Evolutionary conservation across 2,329 filamentous ascomycete genomes (phyloP).

Genomic region (Aspergillus chevalieri): DNA sequence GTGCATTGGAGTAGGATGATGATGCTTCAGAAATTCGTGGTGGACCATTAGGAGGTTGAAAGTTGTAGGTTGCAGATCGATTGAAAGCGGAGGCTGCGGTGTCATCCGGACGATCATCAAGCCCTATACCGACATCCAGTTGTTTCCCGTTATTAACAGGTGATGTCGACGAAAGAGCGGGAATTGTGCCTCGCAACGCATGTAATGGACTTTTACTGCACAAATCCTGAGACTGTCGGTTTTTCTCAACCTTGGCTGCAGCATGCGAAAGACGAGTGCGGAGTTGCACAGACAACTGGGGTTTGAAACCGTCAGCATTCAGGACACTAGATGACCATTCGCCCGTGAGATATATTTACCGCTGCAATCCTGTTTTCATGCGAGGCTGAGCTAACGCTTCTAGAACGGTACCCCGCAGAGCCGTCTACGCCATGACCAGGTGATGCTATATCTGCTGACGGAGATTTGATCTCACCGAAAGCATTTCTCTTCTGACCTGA

Average conservation of each 20-base stretch:
- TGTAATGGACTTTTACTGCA: slow-evolving; percentile 72
- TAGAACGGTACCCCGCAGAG: slow-evolving; percentile 51
- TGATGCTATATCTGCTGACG: slow-evolving; percentile 8
- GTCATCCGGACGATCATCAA: slow-evolving; percentile 18
- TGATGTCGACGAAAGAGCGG: slow-evolving; percentile 20
- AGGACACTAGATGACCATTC: slow-evolving; percentile 4
- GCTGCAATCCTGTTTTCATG: slow-evolving; percentile 69
- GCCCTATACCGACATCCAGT: slow-evolving; percentile 45
- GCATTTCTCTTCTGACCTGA: slow-evolving; percentile 66
- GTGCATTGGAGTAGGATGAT: slow-evolving; percentile 10
- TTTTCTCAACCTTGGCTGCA: slow-evolving; percentile 86
- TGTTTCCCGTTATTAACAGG: slow-evolving; percentile 18
- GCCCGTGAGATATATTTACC: slow-evolving; percentile 45
- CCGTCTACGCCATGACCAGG: slow-evolving; percentile 28
- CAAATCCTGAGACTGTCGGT: slow-evolving; percentile 64
- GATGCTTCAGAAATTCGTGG: slow-evolving; percentile 9
- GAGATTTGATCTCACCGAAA: slow-evolving; percentile 63
- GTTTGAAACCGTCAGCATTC: slow-evolving; percentile 15
- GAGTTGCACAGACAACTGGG: slow-evolving; percentile 68
- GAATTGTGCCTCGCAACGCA: slow-evolving; percentile 62
- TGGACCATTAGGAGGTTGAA: slow-evolving; percentile 4
- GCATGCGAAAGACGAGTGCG: slow-evolving; percentile 83
- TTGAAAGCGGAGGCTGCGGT: slow-evolving; percentile 17
- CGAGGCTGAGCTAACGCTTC: slow-evolving; percentile 65
- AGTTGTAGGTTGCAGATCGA: slow-evolving; percentile 10